These are phyloP conservation scores for Ceratocystis papillata DNA, from an alignment of 2,329 filamentous ascomycete species.

Conservation along the genomic window DNA sequence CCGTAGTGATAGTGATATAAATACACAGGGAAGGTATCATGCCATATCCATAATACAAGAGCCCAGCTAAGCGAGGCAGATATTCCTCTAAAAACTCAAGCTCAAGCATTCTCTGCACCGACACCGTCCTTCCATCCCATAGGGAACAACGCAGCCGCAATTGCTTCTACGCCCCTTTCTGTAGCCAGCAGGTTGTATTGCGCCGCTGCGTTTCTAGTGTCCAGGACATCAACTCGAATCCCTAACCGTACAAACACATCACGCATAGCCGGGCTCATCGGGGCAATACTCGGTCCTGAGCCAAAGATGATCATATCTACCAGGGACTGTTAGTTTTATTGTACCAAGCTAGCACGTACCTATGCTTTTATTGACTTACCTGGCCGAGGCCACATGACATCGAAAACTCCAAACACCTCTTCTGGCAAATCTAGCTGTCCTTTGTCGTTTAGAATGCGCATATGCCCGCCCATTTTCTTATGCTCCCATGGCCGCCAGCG, in stretches of 20 bases:
- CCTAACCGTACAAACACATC: conserved; percentile 64
- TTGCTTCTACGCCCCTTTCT: conserved; percentile 72
- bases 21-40: neutral
- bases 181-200: conserved; percentile 95
- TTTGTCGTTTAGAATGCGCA: conserved; percentile 56
- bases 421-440: conserved; percentile 69
- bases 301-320: conserved; percentile 83
- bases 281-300: conserved; percentile 62
- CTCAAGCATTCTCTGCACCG: conserved; percentile 31
- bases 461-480: conserved; percentile 28
- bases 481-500: conserved; percentile 71
- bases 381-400: conserved; percentile 75
- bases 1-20: neutral
- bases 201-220: conserved; percentile 85
- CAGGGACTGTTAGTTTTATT: neutral
- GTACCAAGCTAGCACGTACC: neutral
- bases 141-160: conserved; percentile 80
- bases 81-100: neutral
- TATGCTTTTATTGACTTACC: conserved; percentile 43
- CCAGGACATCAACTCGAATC: conserved; percentile 75
- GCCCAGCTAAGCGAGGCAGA: neutral
- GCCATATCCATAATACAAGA: no score
- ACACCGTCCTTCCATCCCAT: conserved; percentile 64
- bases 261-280: conserved; percentile 64
- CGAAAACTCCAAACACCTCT: conserved; percentile 63